Evolutionary conservation across 1,284 basidiomycete genomes (phyloP), one percentile per base, ranked within the genome.

Genomic region (Phlebopus sp.): DNA sequence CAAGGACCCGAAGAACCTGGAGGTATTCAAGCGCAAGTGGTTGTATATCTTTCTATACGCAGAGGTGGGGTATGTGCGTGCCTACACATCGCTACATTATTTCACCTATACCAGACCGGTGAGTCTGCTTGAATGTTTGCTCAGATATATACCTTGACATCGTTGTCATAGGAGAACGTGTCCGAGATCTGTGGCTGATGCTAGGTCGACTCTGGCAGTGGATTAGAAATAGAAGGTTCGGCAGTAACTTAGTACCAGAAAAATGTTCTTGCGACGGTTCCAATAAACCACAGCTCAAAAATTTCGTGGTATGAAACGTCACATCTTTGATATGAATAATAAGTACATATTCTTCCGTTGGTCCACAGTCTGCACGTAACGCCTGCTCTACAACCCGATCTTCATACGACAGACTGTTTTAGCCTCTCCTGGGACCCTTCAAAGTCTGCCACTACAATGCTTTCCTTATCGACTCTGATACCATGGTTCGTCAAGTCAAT

Each of bases 11-110:
- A 66, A 75, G 40, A 85, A 86, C 59, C 77, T 89, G 43, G 82
- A 88, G 59, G 81, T 89, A 23, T 91, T 91, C 67, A 79, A 78
- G 62, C 66, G 84, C 47, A 90, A 90, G 64, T 92, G 88, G 88
- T 76, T 86, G 51, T 91, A 84, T 83, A 55, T 66, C 51, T 64
- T 56, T 49, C 54, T 49, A 10, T 66, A 66, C 44, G 56, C 59
- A 14, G 64, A 59, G 23, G 62, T 57, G 14, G 64, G 61, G 13
- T 64, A 54, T 46, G 59, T 58, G 19, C 47, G 51, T 11, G 60
- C 53, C n/a, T 66, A 63, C 44, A 58, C 56, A 5, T 47, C 57
- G 11, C 48, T 58, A 31, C 52, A 59, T 42, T 56, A 52, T 50
- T 59, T 54, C 47, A 59, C 63, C 2, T 62, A 59, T 44, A 46